Evolutionary conservation across 2,329 filamentous ascomycete species (phyloP).

Genomic region (Neurospora sp.): DNA sequence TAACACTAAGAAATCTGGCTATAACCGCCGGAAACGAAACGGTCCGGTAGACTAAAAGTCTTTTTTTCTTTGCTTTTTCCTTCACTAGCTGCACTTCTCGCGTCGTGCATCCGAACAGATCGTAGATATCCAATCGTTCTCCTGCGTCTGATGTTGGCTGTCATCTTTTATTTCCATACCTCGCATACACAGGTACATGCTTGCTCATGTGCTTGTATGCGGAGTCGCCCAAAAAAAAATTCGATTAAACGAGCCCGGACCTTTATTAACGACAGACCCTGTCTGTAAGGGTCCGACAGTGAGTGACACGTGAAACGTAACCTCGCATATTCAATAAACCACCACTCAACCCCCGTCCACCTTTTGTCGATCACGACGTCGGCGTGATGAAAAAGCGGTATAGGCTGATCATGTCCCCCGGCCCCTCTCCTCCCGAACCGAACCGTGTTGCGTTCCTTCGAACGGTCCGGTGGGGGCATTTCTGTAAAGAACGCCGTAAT

Average conservation of each 20-base stretch:
- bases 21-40: not conserved
- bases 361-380: not conserved
- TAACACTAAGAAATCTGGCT: not conserved
- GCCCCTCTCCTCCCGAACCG: not conserved
- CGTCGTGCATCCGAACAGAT: not conserved
- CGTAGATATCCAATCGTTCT: not conserved
- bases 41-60: not conserved
- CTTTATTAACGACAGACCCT: not conserved
- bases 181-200: not conserved
- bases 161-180: not conserved
- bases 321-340: not conserved
- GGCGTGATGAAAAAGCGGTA: not conserved
- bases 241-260: not conserved
- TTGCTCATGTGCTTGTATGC: not conserved
- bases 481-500: not conserved
- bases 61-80: not conserved
- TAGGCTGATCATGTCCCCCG: not conserved
- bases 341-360: not conserved
- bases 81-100: not conserved
- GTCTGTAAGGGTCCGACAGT: not conserved
- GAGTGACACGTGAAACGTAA: not conserved
- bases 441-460: not conserved
- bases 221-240: not conserved
- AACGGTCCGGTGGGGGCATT: not conserved
- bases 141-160: not conserved